Evolutionary conservation across 2,329 filamentous ascomycete species (phyloP), one percentile per base, ranked within the genome.

Genomic region (Aspergillus aculeatus): DNA sequence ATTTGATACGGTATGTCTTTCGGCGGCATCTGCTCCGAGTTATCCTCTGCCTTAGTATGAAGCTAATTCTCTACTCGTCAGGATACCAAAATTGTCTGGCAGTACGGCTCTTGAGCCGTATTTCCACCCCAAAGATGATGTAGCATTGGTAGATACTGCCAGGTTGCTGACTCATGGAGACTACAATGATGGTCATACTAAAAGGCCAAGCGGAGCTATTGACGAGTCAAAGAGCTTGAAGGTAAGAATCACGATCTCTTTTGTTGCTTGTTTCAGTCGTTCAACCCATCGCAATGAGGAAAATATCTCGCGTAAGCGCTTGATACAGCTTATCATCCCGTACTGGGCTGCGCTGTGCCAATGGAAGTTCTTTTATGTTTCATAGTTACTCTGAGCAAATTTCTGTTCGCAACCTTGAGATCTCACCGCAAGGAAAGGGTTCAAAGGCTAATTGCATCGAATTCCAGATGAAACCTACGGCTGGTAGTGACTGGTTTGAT

Each of bases 401-500:
- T 76, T 16, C 26, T 29, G 2, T 26, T 66, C 68, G 70, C 73
- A 31, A 51, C 67, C 58, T 50, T 35, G 6, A 52, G 53, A 32
- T 51, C 53, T 14, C 26, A 35, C 26, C 41, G 47, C 26, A 19
- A 60, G 55, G 21, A 29, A 16, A 61, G 35, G 50, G 14, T 5
- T 24, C 32, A 19, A 19, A 48, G 10, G 48, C 63, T 70, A 60
- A 64, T 50, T 54, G 54, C 1, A 47, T 55, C 16, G 44, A 47
- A 53, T 69, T 75, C 44, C 50, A 77, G 71, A 84, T 84, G 69
- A 86, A 84, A 74, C 80, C 83, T 59, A 90, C 88, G 62, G 90
- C 93, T 54, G 95, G 94, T 49, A 77, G 87, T 16, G 82, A 90
- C 59, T 98, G 94, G 94, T 98, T 89, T 79, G 85, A 96, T 68